Evolutionary conservation across 495 filamentous ascomycete genomes (phyloP), one percentile per base, ranked within the genome.

Genomic region (Aspergillus kassunensis): DNA sequence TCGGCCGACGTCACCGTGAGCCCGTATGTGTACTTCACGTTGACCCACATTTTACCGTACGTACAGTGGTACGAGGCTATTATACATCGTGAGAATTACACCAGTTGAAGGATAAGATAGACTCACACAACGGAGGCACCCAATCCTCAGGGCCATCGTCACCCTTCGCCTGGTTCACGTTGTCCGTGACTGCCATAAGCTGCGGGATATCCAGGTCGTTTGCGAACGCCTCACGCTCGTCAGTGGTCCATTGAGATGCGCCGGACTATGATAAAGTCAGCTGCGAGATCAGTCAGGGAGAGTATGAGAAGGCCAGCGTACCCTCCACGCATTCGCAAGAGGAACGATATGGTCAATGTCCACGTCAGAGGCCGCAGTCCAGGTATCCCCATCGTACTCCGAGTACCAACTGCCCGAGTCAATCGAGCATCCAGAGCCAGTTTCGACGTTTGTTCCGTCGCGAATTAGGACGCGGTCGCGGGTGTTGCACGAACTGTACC

Each of bases 281-380:
- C 23, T 18, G 23, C 15, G 19, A 1, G 3, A 23, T 41, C 21
- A 4, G 18, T 19, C 7, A 8, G 19, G 4, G 37, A 21, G 16
- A 8, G 2, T 15, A 9, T 27, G 7, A 18, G n/a, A n/a, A n/a
- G n/a, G n/a, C n/a, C n/a, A n/a, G 18, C 33, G 58, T 53, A 85
- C 81, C 59, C 83, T 81, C 87, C 86, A 90, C 7, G 87, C 85
- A 61, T 88, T 85, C 57, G 80, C 81, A 36, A 90, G 59, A 0
- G 87, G 86, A 13, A 90, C 85, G 62, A 90, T 69, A 64, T 90
- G 87, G 59, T 90, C 87, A 49, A 90, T 88, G 56, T 89, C 83
- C 2, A 90, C 53, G 63, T 89, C 85, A 7, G 75, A 77, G 0
- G 83, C 73, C 5, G 67, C 66, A 0, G 82, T 85, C 86, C 86